phyloP scores from a whole-genome alignment of 2,329 filamentous ascomycete species.

The Ceratocystis lukuohia region DNA sequence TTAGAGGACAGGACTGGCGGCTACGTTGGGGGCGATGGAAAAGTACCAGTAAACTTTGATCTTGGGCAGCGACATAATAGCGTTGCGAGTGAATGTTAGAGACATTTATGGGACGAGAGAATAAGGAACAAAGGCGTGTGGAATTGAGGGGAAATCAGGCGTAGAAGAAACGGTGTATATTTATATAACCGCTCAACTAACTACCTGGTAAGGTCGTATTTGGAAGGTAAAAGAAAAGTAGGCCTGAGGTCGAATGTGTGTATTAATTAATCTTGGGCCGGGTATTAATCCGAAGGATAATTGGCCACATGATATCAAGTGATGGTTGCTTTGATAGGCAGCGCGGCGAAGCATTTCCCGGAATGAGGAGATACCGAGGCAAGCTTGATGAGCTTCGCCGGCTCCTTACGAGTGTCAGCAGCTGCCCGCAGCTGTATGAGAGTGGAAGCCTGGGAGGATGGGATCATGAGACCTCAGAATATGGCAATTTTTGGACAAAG shows the following conservation, averaged over 20 bases:
- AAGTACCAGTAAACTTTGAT: constrained; percentile 32
- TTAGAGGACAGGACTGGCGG: constrained; percentile 1
- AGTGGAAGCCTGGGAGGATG: not conserved
- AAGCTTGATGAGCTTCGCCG: not conserved
- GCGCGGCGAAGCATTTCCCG: not conserved
- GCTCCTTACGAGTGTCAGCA: not conserved
- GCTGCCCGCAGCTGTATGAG: not conserved
- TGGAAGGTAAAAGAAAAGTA: not conserved
- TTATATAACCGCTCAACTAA: not conserved
- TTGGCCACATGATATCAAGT: not conserved
- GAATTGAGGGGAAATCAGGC: not conserved
- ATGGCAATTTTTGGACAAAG: not conserved
- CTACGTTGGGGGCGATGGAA: constrained; percentile 5
- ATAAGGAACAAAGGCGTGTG: not conserved
- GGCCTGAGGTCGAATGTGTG: not conserved
- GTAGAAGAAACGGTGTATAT: not conserved
- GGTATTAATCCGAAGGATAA: not conserved
- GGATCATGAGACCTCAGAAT: not conserved
- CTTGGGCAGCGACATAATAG: constrained; percentile 28
- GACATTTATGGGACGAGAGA: constrained; percentile 7
- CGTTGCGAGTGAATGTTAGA: not conserved
- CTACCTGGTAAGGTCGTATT: not conserved
- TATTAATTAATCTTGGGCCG: not conserved
- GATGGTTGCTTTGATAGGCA: not conserved
- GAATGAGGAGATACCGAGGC: constrained; percentile 2